Evolutionary conservation across 1,284 basidiomycete species (phyloP).

Genomic region (Cryptococcus sp.): DNA sequence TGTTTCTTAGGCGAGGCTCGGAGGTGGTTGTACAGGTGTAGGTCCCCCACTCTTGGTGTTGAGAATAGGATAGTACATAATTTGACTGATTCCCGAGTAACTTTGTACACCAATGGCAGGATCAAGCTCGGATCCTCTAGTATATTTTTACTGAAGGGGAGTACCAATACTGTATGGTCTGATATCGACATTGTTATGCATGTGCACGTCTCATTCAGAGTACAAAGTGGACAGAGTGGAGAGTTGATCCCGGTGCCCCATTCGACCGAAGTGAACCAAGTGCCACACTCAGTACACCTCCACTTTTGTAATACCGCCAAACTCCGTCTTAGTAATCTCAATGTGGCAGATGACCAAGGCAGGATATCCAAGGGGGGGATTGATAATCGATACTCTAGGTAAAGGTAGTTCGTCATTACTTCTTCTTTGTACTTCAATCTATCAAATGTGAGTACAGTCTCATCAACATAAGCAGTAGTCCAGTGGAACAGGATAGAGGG

Average conservation of each 20-base stretch:
- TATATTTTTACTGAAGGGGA: conserved; percentile 32
- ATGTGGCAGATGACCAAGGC: neutral
- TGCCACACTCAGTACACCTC: neutral
- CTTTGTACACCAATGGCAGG: conserved; percentile 18
- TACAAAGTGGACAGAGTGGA: too few relatives aligned
- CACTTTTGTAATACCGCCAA: conserved; percentile 14
- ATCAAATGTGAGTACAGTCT: conserved; percentile 3
- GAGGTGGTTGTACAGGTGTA: conserved; percentile 29
- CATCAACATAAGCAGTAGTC: neutral
- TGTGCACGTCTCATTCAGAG: too few relatives aligned
- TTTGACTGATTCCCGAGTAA: conserved; percentile 14
- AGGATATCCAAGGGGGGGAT: neutral
- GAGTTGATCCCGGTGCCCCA: neutral
- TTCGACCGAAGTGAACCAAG: too few relatives aligned
- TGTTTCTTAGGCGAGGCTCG: conserved; percentile 13
- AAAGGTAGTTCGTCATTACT: neutral
- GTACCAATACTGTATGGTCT: conserved; percentile 22
- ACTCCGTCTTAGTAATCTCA: conserved; percentile 15
- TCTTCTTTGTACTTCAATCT: conserved; percentile 14
- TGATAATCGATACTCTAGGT: neutral
- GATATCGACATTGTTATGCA: neutral
- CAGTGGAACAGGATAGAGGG: neutral
- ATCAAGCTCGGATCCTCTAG: conserved; percentile 20
- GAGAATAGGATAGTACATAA: conserved; percentile 32
- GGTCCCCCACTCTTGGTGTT: conserved; percentile 14